phyloP scores from a whole-genome alignment of 78 protist genomes.

The Dictyostelium citrinum region DNA sequence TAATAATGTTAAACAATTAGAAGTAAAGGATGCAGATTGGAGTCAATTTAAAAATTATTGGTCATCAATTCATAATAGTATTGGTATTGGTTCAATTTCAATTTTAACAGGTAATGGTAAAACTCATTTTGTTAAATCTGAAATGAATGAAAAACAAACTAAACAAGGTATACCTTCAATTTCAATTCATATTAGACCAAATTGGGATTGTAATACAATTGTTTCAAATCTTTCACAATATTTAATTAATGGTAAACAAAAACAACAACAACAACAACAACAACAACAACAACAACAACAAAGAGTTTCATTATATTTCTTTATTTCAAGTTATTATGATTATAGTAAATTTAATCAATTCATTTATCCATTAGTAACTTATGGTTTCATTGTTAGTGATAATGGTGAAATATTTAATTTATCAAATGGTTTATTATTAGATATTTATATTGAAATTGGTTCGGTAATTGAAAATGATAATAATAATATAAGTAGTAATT shows the following conservation, averaged over 20 bases:
- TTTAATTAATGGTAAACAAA: not conserved
- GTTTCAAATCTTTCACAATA: not conserved
- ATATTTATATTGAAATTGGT: constrained; percentile 41
- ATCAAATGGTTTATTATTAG: not conserved
- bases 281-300: not conserved
- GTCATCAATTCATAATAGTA: not conserved
- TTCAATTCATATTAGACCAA: not conserved
- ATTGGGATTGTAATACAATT: not conserved
- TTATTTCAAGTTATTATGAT: not conserved
- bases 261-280: not conserved
- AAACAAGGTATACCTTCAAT: not conserved
- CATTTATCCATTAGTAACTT: constrained; percentile 48
- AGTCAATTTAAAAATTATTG: constrained; percentile 7
- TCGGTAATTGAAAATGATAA: not conserved
- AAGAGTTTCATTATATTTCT: not conserved
- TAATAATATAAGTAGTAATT: not conserved
- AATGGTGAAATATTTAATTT: constrained; percentile 15
- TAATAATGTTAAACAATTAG: not conserved
- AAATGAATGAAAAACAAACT: not conserved
- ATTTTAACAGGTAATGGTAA: constrained; percentile 18
- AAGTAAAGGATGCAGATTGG: constrained; percentile 19
- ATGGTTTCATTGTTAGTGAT: constrained; percentile 24
- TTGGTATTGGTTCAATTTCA: constrained; percentile 2
- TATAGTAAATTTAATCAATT: constrained; percentile 5
- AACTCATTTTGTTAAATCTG: not conserved